Evolutionary conservation across 192 early-diverging fungal species (phyloP).

Genomic region (Entomortierella lignicola): DNA sequence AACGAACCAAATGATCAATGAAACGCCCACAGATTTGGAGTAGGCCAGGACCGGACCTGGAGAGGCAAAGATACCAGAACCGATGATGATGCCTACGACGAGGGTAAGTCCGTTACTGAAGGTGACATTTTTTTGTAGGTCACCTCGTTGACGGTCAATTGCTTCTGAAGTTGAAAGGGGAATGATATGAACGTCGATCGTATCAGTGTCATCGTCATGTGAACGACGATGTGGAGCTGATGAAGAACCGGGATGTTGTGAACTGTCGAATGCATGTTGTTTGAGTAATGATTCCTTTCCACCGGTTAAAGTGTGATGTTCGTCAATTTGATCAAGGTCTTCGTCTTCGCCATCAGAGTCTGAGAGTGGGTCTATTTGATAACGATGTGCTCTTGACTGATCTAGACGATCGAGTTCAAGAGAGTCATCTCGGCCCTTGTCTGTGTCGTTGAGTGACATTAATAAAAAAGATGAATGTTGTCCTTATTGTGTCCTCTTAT

Average conservation of each 20-base stretch:
- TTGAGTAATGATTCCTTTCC: conserved; percentile 44
- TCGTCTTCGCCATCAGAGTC: conserved; percentile 52
- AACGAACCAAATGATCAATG: conserved; percentile 80
- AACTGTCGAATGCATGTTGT: conserved; percentile 8
- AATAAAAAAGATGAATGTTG: no score
- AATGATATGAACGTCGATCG: conserved; percentile 50
- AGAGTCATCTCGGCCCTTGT: conserved; percentile 42
- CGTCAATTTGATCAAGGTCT: conserved; percentile 23
- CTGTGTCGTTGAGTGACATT: conserved; percentile 5
- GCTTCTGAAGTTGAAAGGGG: conserved; percentile 50
- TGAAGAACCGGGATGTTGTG: conserved; percentile 6
- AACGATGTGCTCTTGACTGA: conserved; percentile 26
- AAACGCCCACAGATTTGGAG: conserved; percentile 74
- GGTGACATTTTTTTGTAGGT: conserved; percentile 68
- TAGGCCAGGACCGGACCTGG: conserved; percentile 76
- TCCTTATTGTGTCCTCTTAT: no score
- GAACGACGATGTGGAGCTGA: background rate
- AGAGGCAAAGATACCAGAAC: conserved; percentile 84
- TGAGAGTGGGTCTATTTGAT: conserved; percentile 53
- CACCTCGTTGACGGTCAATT: conserved; percentile 42
- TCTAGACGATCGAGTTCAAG: conserved; percentile 42
- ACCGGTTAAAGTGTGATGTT: conserved; percentile 37
- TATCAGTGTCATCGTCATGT: conserved; percentile 33
- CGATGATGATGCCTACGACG: conserved; percentile 82
- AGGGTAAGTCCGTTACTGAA: conserved; percentile 75